phyloP scores from a whole-genome alignment of 176 grass and related monocot genomes.

The Zizania latifolia region DNA sequence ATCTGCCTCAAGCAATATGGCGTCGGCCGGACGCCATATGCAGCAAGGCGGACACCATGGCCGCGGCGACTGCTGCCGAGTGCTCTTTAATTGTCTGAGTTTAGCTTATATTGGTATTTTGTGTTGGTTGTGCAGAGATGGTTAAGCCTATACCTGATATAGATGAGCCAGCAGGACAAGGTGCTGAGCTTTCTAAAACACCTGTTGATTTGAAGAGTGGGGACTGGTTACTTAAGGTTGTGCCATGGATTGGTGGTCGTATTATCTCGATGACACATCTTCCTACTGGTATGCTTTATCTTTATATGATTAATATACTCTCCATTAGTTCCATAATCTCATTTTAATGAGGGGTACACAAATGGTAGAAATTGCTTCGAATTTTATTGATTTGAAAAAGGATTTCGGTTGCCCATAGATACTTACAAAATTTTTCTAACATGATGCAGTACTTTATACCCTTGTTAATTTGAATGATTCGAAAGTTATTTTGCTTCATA shows the following conservation, averaged over 20 bases:
- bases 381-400: constrained; percentile 4
- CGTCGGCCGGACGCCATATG: no score
- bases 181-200: constrained; percentile 70
- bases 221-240: constrained; percentile 78
- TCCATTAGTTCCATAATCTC: not conserved
- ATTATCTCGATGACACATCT: constrained; percentile 87
- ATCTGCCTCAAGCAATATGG: no score
- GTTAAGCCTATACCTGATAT: constrained; percentile 60
- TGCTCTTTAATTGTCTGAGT: constrained; percentile 1
- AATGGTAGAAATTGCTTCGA: not conserved
- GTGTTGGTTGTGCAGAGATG: constrained; percentile 47
- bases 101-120: not conserved
- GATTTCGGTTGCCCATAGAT: not conserved
- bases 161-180: constrained; percentile 43
- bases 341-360: not conserved
- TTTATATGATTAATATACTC: constrained; percentile 1
- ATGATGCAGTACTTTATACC: not conserved
- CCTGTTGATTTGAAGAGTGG: constrained; percentile 84
- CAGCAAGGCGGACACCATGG: no score
- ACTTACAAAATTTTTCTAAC: not conserved
- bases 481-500: not conserved
- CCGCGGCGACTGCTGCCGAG: no score
- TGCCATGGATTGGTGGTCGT: constrained; percentile 91
- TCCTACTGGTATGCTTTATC: constrained; percentile 62
- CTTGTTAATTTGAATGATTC: not conserved